phyloP scores from a whole-genome alignment of 2,329 filamentous ascomycete species.

The Daldinia eschscholtzii region DNA sequence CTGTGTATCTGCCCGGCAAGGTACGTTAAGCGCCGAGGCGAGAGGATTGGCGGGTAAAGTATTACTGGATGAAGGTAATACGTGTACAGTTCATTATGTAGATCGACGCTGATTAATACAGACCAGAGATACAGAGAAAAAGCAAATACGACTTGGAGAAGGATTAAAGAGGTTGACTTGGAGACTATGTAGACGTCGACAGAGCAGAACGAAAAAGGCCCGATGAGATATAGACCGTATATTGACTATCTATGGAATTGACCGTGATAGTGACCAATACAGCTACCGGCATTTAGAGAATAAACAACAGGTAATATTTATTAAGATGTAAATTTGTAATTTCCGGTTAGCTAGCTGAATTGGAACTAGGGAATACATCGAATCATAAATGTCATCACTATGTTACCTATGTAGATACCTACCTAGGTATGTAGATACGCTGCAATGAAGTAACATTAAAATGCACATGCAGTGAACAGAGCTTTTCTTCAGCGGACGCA shows the following conservation, averaged over 20 bases:
- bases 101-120: constrained; percentile 1
- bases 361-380: constrained; percentile 1
- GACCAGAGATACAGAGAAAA: constrained; percentile 14
- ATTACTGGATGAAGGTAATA: constrained; percentile 8
- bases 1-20: not conserved
- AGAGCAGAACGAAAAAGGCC: constrained; percentile 31
- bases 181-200: constrained; percentile 22
- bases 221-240: constrained; percentile 18
- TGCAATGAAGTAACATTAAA: constrained; percentile 9
- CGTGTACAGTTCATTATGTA: not conserved
- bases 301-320: not conserved
- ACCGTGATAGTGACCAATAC: constrained; percentile 18
- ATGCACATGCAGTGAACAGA: constrained; percentile 5
- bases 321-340: constrained; percentile 1
- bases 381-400: not conserved
- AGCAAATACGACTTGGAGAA: constrained; percentile 6
- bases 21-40: constrained; percentile 2
- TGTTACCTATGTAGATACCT: too few relatives aligned
- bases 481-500: constrained; percentile 24
- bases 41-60: constrained; percentile 4
- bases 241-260: constrained; percentile 23
- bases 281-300: constrained; percentile 29
- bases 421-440: not conserved
- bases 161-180: not conserved
- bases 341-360: not conserved